These are phyloP conservation scores for Serendipita indica DNA, from an alignment of 768 basidiomycete species.

Conservation along the genomic window DNA sequence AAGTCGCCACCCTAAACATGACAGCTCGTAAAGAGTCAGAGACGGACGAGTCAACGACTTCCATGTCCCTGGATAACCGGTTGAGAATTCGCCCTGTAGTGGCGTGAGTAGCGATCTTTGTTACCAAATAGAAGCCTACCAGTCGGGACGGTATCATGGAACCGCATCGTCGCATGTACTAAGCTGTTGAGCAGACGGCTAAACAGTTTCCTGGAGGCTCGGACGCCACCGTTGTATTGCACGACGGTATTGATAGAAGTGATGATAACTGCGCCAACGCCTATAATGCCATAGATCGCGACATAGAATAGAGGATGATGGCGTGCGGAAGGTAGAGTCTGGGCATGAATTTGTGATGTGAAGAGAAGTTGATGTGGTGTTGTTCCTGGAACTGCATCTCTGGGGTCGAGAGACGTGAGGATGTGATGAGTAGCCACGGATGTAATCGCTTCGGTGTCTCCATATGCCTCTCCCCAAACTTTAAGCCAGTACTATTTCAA, in stretches of 20 bases:
- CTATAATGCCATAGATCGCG: conserved; percentile 14
- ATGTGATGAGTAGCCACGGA: no score
- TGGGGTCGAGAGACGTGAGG: background rate
- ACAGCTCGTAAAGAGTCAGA: background rate
- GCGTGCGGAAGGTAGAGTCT: conserved; percentile 10
- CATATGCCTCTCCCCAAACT: conserved; percentile 21
- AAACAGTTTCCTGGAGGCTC: conserved; percentile 24
- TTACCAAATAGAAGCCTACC: conserved; percentile 3
- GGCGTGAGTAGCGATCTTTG: background rate
- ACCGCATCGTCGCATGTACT: conserved; percentile 17
- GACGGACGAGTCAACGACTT: conserved; percentile 13
- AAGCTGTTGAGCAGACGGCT: conserved; percentile 14
- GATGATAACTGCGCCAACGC: conserved; percentile 11
- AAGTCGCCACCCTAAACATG: conserved; percentile 11
- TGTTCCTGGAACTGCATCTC: no score
- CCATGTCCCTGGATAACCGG: conserved; percentile 22
- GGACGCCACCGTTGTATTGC: conserved; percentile 34
- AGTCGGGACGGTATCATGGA: conserved; percentile 17
- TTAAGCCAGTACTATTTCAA: conserved; percentile 20
- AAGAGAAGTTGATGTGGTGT: background rate
- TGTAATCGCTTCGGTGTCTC: background rate
- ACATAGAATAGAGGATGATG: conserved; percentile 16
- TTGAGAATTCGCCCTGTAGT: conserved; percentile 17
- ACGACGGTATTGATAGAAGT: background rate
- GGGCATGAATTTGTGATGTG: background rate